Conservation (phyloP, 495 filamentous ascomycete species). For the Neohortaea acidophila region DNA sequence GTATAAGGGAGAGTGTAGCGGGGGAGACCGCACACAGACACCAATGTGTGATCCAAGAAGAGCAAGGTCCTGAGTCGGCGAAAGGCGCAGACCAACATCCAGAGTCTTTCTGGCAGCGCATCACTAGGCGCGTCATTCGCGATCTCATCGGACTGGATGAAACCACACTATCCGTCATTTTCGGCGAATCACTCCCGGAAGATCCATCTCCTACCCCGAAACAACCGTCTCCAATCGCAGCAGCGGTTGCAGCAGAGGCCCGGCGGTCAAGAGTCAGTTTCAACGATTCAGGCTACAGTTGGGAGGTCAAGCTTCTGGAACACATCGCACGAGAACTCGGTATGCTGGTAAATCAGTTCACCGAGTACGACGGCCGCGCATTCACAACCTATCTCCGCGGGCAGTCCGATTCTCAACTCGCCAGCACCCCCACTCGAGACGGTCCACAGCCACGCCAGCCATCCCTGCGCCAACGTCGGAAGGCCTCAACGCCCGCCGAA, state of each 20-base stretch:
- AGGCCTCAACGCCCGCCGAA: not conserved
- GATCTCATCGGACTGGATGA: constrained; percentile 90
- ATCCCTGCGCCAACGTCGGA: constrained; percentile 3
- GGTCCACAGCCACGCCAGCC: constrained; percentile 4
- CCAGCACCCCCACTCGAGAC: constrained; percentile 32
- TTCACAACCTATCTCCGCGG: constrained; percentile 54
- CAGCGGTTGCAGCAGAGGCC: constrained; percentile 15
- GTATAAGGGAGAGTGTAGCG: not conserved
- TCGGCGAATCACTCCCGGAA: constrained; percentile 64
- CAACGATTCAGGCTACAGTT: constrained; percentile 26
- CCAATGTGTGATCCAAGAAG: constrained; percentile 1
- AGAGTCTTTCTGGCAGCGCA: constrained; percentile 62
- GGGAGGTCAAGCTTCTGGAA: constrained; percentile 66
- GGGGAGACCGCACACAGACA: not conserved
- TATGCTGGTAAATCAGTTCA: constrained; percentile 63
- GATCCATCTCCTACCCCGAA: constrained; percentile 32
- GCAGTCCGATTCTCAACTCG: constrained; percentile 31
- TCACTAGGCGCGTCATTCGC: constrained; percentile 72
- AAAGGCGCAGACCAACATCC: constrained; percentile 1
- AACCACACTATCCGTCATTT: constrained; percentile 62
- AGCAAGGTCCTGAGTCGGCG: not conserved
- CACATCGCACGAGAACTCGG: constrained; percentile 79
- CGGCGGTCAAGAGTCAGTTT: constrained; percentile 10
- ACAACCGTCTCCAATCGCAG: constrained; percentile 11
- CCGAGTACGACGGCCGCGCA: constrained; percentile 57